phyloP scores from a whole-genome alignment of 805 yeast genomes.

The Lipomyces lipofer region DNA sequence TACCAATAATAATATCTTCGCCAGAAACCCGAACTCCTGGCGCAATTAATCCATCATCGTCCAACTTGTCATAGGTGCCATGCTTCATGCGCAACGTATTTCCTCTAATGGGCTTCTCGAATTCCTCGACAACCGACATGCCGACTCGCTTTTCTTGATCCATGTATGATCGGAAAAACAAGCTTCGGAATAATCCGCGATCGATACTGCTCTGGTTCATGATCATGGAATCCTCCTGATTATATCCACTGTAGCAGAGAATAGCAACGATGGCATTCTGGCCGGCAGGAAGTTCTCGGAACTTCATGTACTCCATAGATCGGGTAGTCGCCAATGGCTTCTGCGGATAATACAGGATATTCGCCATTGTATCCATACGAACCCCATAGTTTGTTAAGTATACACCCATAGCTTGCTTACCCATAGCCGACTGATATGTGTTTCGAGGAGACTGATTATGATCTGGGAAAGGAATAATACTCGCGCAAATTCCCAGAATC shows the following conservation, averaged over 20 bases:
- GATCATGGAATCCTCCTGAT: slow-evolving; percentile 99
- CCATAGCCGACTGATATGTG: slow-evolving; percentile 99
- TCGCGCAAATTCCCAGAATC: slow-evolving; percentile 98
- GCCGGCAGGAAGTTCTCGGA: slow-evolving; percentile 98
- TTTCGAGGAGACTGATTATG: slow-evolving; percentile 99
- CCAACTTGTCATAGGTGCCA: slow-evolving; percentile 97
- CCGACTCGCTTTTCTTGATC: slow-evolving; percentile 98
- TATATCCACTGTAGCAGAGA: slow-evolving; percentile 96
- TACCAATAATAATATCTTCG: slow-evolving; percentile 97
- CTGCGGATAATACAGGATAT: slow-evolving; percentile 94
- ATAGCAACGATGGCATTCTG: slow-evolving; percentile 98
- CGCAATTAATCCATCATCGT: slow-evolving; percentile 95
- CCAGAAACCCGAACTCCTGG: slow-evolving; percentile 99
- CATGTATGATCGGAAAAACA: slow-evolving; percentile 96
- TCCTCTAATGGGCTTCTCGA: slow-evolving; percentile 93
- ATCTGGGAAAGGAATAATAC: slow-evolving; percentile 99
- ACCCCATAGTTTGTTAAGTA: slow-evolving; percentile 91
- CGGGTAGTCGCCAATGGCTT: slow-evolving; percentile 97
- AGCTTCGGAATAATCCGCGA: slow-evolving; percentile 91
- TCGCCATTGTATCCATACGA: slow-evolving; percentile 99
- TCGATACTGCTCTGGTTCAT: slow-evolving; percentile 98
- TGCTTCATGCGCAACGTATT: slow-evolving; percentile 94
- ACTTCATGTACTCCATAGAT: slow-evolving; percentile 95
- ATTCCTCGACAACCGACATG: slow-evolving; percentile 96
- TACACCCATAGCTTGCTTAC: slow-evolving; percentile 99